Percentiles rank a stretch among this genome's conserved stretches.
Conservation (phyloP, 108 stramenopile genomes). For the Nitzschia putrida region DNA sequence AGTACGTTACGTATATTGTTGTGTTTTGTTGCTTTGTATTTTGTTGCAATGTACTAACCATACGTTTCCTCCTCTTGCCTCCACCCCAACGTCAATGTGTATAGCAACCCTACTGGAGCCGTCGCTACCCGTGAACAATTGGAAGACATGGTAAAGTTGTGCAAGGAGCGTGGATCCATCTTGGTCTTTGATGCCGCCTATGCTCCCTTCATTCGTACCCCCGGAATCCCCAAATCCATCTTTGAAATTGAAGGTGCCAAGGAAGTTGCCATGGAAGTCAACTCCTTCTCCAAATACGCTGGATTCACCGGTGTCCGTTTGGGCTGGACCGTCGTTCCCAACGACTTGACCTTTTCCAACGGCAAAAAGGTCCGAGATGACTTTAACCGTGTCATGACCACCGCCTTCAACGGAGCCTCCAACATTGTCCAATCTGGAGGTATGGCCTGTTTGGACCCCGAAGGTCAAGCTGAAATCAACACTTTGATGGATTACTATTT, state of each 20-base stretch:
- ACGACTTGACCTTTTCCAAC: slow-evolving; percentile 84
- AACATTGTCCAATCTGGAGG: slow-evolving; percentile 96
- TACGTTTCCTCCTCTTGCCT: neutral
- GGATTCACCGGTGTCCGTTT: slow-evolving; percentile 97
- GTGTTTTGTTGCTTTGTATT: too few relatives aligned
- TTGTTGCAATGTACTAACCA: too few relatives aligned
- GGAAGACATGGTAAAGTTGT: slow-evolving; percentile 82
- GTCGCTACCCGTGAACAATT: slow-evolving; percentile 92
- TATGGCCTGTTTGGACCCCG: slow-evolving; percentile 90
- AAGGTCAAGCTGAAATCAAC: slow-evolving; percentile 91
- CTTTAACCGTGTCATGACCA: slow-evolving; percentile 97
- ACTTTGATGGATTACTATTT: slow-evolving; percentile 96
- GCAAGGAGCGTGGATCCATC: slow-evolving; percentile 89
- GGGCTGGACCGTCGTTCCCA: slow-evolving; percentile 96
- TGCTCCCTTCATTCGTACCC: slow-evolving; percentile 94
- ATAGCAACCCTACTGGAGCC: slow-evolving; percentile 96
- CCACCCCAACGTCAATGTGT: too few relatives aligned
- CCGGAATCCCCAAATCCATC: slow-evolving; percentile 92
- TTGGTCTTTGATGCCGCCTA: slow-evolving; percentile 97
- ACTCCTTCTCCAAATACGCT: slow-evolving; percentile 92
- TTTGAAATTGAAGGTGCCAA: slow-evolving; percentile 95
- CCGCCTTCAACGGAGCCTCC: slow-evolving; percentile 96
- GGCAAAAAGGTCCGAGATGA: slow-evolving; percentile 87
- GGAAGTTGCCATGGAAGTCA: slow-evolving; percentile 93
- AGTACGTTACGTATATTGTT: slow-evolving; percentile 47